Evolutionary conservation across 2,329 filamentous ascomycete genomes (phyloP).

Genomic region (Sporothrix brunneoviolacea): DNA sequence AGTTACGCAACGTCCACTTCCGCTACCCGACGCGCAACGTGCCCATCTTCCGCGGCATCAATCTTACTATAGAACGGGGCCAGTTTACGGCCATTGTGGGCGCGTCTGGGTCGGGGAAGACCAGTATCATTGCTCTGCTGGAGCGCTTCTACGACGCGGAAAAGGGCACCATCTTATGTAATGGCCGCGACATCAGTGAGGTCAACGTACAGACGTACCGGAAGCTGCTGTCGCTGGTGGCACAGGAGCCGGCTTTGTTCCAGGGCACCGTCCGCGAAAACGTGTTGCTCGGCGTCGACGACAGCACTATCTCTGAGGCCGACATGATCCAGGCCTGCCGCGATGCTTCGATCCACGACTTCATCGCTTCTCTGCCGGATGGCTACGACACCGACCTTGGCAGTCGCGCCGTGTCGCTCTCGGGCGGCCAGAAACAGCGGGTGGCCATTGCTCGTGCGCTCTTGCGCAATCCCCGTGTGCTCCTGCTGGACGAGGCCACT

Average conservation of each 20-base stretch:
- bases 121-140: slow-evolving; percentile 44
- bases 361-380: slow-evolving; percentile 56
- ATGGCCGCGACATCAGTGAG: slow-evolving; percentile 47
- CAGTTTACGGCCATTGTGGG: slow-evolving; percentile 28
- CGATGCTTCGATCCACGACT: slow-evolving; percentile 63
- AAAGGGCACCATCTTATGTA: slow-evolving; percentile 46
- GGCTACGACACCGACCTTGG: slow-evolving; percentile 18
- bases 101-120: slow-evolving; percentile 26
- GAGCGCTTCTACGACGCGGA: slow-evolving; percentile 34
- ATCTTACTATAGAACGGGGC: slow-evolving; percentile 36
- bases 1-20: slow-evolving; percentile 64
- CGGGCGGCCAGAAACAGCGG: slow-evolving; percentile 19
- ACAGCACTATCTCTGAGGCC: slow-evolving; percentile 30
- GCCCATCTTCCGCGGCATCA: slow-evolving; percentile 57
- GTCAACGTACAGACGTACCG: slow-evolving; percentile 45
- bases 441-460: slow-evolving; percentile 18
- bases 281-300: slow-evolving; percentile 29
- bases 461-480: slow-evolving; percentile 10
- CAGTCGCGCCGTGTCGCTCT: slow-evolving; percentile 15
- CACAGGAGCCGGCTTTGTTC: slow-evolving; percentile 54
- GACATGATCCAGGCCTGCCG: slow-evolving; percentile 45
- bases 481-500: slow-evolving; percentile 18
- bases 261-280: slow-evolving; percentile 37
- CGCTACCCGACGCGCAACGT: slow-evolving; percentile 63
- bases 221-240: slow-evolving; percentile 51